Base-by-base conservation (phyloP, 495 filamentous ascomycete genomes). In the Hyphodiscus hymeniophilus region DNA sequence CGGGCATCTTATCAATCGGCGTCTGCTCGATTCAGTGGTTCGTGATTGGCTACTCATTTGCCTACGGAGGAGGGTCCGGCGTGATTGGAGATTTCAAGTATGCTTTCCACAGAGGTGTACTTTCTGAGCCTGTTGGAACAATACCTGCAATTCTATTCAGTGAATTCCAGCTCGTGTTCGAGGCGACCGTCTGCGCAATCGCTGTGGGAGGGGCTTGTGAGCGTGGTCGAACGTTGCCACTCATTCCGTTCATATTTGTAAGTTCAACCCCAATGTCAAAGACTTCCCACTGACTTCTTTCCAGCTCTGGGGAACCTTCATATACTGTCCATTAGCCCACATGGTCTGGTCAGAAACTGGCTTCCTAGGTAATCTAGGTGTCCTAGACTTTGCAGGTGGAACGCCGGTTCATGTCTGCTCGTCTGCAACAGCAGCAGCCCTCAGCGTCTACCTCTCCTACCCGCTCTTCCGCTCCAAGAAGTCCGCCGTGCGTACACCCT, bases 21-120 rank as follows among this genome's bases (percentile, higher is more conserved):
- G 51, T 60, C 26, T 73, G 69, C 21, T 82, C 85, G 23, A 94
- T 98, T 70, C 92, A 96, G 61, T 97, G 92, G 91, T 98, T 95
- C 73, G 92, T 98, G 71, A 94, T 90, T 87, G 92, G 92, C 36
- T 97, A 95, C 63, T 94, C 88, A 3, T 68, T 98, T 28, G 77
- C 91, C 38, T 94, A 96, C 68, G 91, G 86, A 40, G 81, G 84
- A 62, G 74, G 80, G 4, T 89, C 85, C 26, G 89, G 84, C 41
- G 95, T 81, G 65, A 94, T 98, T 58, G 92, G 92, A 36, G 76
- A 90, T 57, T 73, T 97, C 17, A 68, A 79, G 45, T 90, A 96
- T 71, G 84, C 95, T 60, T 90, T 86, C 8, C 80, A 96, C 51
- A 79, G 71, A 65, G 81, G 85, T 62, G 84, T 87, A 4, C 72